A percentile compares a stretch with the other conserved stretches of the same genome.
Evolutionary conservation across 305 asterid species (phyloP).

Genomic region (Striga hermonthica): DNA sequence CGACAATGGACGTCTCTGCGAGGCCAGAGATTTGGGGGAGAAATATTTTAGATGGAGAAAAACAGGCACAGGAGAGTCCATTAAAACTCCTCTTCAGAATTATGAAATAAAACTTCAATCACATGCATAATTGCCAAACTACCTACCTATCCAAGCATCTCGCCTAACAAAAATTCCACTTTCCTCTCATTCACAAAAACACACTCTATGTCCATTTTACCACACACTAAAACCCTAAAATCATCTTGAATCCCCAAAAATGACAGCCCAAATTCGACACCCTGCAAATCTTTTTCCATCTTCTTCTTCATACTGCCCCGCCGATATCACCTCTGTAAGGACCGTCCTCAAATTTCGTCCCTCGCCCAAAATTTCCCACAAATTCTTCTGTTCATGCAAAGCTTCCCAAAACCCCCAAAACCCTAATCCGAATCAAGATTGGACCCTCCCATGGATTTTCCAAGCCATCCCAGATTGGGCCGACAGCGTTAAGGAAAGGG

Average conservation of each 20-base stretch:
- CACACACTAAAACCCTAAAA: slow-evolving; percentile 31
- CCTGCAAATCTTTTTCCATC: slow-evolving; percentile 41
- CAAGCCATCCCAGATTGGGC: slow-evolving; percentile 76
- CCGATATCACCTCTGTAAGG: slow-evolving; percentile 26
- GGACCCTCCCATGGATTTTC: slow-evolving; percentile 43
- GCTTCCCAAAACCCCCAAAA: slow-evolving; percentile 35
- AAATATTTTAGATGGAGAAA: too few relatives aligned
- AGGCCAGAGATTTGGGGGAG: too few relatives aligned
- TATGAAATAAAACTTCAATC: slow-evolving; percentile 52
- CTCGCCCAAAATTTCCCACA: slow-evolving; percentile 32
- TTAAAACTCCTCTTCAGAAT: slow-evolving; percentile 1
- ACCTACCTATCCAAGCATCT: slow-evolving; percentile 38
- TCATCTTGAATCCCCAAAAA: slow-evolving; percentile 33
- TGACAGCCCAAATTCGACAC: slow-evolving; percentile 36
- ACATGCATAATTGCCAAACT: slow-evolving; percentile 37
- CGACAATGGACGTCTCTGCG: too few relatives aligned
- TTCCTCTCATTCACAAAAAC: slow-evolving; percentile 23
- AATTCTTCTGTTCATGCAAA: slow-evolving; percentile 33
- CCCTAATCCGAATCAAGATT: slow-evolving; percentile 32
- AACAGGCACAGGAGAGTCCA: too few relatives aligned
- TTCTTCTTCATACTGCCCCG: slow-evolving; percentile 38
- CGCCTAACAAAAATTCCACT: slow-evolving; percentile 24
- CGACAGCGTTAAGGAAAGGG: slow-evolving; percentile 57
- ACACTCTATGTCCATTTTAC: slow-evolving; percentile 38
- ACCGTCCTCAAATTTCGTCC: slow-evolving; percentile 37